These are phyloP conservation scores for Stephanodiscus triporus DNA, from an alignment of 108 stramenopile genomes.

Conservation along the genomic window DNA sequence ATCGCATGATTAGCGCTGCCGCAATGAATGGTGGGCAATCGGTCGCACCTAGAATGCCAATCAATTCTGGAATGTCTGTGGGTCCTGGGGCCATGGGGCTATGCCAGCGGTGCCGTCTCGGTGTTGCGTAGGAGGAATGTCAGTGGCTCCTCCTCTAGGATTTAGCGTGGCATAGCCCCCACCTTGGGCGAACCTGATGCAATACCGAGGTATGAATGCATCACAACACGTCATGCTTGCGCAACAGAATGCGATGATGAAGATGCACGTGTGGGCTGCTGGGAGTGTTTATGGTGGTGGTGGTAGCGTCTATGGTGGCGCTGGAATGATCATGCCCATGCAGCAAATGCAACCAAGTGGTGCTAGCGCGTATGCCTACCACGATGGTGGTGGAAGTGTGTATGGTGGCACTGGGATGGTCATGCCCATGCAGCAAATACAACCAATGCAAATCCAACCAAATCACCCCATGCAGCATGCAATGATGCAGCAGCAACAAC, in stretches of 20 bases:
- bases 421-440: constrained; percentile 19
- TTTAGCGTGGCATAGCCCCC: constrained; percentile 10
- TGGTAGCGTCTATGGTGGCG: constrained; percentile 36
- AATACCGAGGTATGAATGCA: constrained; percentile 26
- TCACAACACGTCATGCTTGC: constrained; percentile 27
- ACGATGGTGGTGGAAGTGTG: constrained; percentile 17
- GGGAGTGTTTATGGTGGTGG: background rate
- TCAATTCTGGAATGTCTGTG: constrained; percentile 7
- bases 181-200: constrained; percentile 5
- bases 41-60: constrained; percentile 6
- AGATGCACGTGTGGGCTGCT: too few relatives aligned
- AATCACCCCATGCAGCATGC: constrained; percentile 6
- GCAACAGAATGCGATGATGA: constrained; percentile 39
- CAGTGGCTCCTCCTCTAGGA: background rate
- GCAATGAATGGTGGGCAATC: constrained; percentile 17
- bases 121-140: constrained; percentile 18
- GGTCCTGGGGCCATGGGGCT: constrained; percentile 1
- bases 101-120: constrained; percentile 21
- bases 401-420: background rate
- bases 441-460: background rate
- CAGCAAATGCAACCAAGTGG: constrained; percentile 2
- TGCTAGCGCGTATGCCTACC: too few relatives aligned
- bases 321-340: constrained; percentile 1
- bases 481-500: background rate
- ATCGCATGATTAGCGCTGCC: constrained; percentile 56